A percentile compares a stretch with the other conserved stretches of the same genome.
phyloP scores from a whole-genome alignment of 495 filamentous ascomycete species.

The Xylaria sp. region DNA sequence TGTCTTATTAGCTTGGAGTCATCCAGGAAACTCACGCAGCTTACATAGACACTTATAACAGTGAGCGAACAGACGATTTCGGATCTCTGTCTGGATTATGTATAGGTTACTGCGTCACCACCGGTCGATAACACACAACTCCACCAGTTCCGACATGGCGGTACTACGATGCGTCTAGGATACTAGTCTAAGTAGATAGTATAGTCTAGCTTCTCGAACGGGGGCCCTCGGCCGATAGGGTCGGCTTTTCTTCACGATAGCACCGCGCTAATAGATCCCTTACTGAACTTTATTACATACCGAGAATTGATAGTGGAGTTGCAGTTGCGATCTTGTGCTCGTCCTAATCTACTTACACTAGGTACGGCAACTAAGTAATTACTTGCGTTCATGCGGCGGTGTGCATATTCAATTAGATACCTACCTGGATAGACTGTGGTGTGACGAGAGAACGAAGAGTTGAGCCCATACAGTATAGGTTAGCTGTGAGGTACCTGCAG shows the following conservation, averaged over 20 bases:
- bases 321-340: neutral
- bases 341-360: no score
- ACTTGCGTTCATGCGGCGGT: neutral
- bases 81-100: neutral
- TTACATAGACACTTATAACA: no score
- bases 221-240: neutral
- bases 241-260: neutral
- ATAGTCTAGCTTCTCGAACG: slow-evolving; percentile 1
- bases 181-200: neutral
- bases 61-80: neutral
- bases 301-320: neutral
- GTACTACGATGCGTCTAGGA: slow-evolving; percentile 6
- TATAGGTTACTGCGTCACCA: neutral
- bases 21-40: no score
- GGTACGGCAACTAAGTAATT: no score
- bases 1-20: no score
- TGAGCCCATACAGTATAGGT: neutral
- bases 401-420: neutral
- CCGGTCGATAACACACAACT: slow-evolving; percentile 6
- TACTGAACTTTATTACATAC: slow-evolving; percentile 16
- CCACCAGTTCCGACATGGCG: slow-evolving; percentile 20
- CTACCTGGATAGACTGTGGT: no score
- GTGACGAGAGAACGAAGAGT: neutral
- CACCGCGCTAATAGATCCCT: neutral
- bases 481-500: neutral